Evolutionary conservation across 192 early-diverging fungal genomes (phyloP), one percentile per base, ranked within the genome.

Genomic region (Nowakowskiella sp.): DNA sequence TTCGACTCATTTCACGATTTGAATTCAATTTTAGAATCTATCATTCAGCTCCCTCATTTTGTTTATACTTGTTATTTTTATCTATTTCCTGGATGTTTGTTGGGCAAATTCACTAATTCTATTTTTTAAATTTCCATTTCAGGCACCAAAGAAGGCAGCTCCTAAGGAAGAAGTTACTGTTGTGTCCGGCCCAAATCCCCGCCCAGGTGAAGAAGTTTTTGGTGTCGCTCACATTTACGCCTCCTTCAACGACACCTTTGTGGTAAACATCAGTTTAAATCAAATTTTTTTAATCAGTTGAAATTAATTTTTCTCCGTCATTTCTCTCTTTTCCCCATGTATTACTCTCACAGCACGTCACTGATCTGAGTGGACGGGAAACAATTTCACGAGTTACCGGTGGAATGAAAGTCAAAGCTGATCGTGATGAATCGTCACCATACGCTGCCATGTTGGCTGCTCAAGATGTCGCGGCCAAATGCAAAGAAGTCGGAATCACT

Each of bases 371-470:
- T 65, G 96, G 96, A 50, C 85, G 92, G 70, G 94, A 99, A 84
- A 99, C 96, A 72, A 94, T 99, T 67, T 81, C 85, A 66, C 87
- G 96, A 79, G 88, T 99, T 53, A 99, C 96, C 66, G 93, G 93
- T 83, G 96, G 96, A 62, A 99, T 99, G 96, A 97, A 93, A 85
- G 96, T 99, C 70, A 99, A 99, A 88, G 89, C 93, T 49, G 96
- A 99, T 77, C 94, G 96, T 83, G 96, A 99, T 74, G 96, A 99
- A 76, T 91, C 94, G 47, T 96, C 96, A 60, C 91, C 96, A 58
- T 99, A 99, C 77, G 96, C 96, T 56, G 94, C 96, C 64, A 97
- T 99, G 96, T 85, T 99, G 78, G 96, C 96, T 55, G 87, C 92
- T 60, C 94, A 97, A 82, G 92, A 99, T 72, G 96, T 95, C 70